Evolutionary conservation across 495 filamentous ascomycete genomes (phyloP), one percentile per base, ranked within the genome.

Genomic region (Annulohypoxylon stygium): DNA sequence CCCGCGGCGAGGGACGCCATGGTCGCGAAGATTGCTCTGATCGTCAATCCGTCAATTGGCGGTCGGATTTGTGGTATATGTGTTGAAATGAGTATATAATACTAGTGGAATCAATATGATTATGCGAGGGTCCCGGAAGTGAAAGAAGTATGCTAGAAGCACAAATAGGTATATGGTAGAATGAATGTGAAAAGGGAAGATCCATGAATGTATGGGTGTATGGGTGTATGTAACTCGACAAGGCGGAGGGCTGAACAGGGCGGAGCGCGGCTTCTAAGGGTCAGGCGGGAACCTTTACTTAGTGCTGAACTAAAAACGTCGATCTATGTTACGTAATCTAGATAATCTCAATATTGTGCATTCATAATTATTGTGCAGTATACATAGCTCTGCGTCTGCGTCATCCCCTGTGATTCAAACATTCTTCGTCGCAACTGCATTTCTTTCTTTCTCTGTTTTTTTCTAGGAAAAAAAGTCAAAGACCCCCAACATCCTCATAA

Each of bases 1-100:
- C 78, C 75, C 69, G 78, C 61, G 53, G 69, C 75, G 47, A 78
- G 74, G 65, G 74, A 65, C 34, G 76, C 41, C 77, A 77, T 77
- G 16, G 55, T 74, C 25, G 65, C 37, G 57, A 23, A 33, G 41
- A 54, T 73, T 68, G 4, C 11, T 47, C 60, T 11, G 20, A 20
- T 2, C 25, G 36, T 34, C 47, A 25, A 23, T 16, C 14, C 20
- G 47, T 47, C 45, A 34, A 62, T 62, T 45, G 25, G 25, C 16
- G 58, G 25, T 60, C 33, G 57, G 55, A 36, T 68, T 30, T 1
- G 18, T n/a, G 3, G 14, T 51, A 2, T 36, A 16, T 41, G 30
- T 20, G 41, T 62, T n/a, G 6, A 16, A 8, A 14, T 26, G 2
- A 18, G 23, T 3, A 36, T 43, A 2, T 20, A 25, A 59, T 20